These are phyloP conservation scores for Colletotrichum cordylinicola DNA, from an alignment of 2,329 filamentous ascomycete genomes.

Conservation along the genomic window DNA sequence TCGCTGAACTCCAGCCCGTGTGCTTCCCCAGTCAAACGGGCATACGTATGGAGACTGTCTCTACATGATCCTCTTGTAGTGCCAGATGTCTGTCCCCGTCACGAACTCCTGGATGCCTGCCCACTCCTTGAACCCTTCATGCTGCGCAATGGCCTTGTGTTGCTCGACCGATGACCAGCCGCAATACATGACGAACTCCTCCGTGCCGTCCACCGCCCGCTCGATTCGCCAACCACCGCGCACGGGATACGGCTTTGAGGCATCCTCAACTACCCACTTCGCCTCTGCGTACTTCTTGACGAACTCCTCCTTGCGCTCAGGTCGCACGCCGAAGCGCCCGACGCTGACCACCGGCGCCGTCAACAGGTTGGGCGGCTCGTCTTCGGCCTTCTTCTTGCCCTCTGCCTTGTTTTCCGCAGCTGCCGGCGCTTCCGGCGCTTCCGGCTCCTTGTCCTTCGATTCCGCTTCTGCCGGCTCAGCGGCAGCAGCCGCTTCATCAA, in stretches of 20 bases:
- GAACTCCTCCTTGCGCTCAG: slow-evolving; percentile 36
- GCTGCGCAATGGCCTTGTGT: slow-evolving; percentile 33
- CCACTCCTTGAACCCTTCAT: slow-evolving; percentile 29
- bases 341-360: slow-evolving; percentile 41
- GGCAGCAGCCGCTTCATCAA: background rate
- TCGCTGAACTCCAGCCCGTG: background rate
- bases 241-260: slow-evolving; percentile 34
- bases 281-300: slow-evolving; percentile 36
- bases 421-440: background rate
- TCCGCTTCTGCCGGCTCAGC: background rate
- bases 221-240: slow-evolving; percentile 50
- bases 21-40: background rate
- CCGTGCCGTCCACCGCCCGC: slow-evolving; percentile 34
- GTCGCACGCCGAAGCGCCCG: slow-evolving; percentile 34
- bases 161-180: slow-evolving; percentile 41
- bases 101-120: slow-evolving; percentile 25
- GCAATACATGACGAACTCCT: slow-evolving; percentile 46
- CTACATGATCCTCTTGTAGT: slow-evolving; percentile 36
- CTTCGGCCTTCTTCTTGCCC: slow-evolving; percentile 10
- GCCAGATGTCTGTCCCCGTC: slow-evolving; percentile 30
- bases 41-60: background rate
- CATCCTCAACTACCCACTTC: slow-evolving; percentile 34
- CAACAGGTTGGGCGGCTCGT: slow-evolving; percentile 4
- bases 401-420: background rate
- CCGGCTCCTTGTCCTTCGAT: slow-evolving; percentile 2